Evolutionary conservation across 495 filamentous ascomycete genomes (phyloP).

Genomic region (Neohortaea acidophila): DNA sequence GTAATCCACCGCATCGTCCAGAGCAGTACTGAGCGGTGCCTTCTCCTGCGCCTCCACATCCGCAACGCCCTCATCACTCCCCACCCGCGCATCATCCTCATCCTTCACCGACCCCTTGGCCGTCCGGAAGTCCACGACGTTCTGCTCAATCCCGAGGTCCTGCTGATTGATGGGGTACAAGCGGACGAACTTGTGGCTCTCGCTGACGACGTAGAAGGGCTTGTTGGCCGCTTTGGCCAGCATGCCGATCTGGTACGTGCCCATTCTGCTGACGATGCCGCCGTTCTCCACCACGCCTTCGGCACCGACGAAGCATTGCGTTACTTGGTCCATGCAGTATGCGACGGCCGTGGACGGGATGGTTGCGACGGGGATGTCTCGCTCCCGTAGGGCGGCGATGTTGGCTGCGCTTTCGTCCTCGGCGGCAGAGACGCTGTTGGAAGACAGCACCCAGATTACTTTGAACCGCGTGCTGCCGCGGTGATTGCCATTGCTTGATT

Average conservation of each 20-base stretch:
- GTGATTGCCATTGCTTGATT: conserved; percentile 27
- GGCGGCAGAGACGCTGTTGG: conserved; percentile 22
- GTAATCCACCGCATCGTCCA: conserved; percentile 58
- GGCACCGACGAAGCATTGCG: conserved; percentile 78
- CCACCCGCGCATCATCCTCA: conserved; percentile 22
- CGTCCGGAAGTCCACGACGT: conserved; percentile 51
- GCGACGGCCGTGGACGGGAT: conserved; percentile 70
- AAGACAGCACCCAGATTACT: conserved; percentile 60
- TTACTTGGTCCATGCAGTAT: conserved; percentile 66
- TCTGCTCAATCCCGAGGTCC: conserved; percentile 60
- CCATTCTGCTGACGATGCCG: conserved; percentile 76
- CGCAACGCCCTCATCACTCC: conserved; percentile 17
- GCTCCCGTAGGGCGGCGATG: conserved; percentile 45
- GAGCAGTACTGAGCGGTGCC: conserved; percentile 8
- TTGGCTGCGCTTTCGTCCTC: conserved; percentile 24
- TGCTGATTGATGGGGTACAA: conserved; percentile 66
- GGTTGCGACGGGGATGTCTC: conserved; percentile 68
- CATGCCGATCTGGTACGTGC: conserved; percentile 78
- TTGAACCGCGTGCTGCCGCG: conserved; percentile 51
- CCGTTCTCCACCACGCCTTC: conserved; percentile 91
- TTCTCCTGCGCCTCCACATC: conserved; percentile 14
- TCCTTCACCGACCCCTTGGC: conserved; percentile 23
- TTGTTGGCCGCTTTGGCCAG: conserved; percentile 63
- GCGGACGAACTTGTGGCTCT: conserved; percentile 89
- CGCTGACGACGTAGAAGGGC: conserved; percentile 79